Conservation (phyloP, 768 basidiomycete genomes). For the Pulveroboletus frians region DNA sequence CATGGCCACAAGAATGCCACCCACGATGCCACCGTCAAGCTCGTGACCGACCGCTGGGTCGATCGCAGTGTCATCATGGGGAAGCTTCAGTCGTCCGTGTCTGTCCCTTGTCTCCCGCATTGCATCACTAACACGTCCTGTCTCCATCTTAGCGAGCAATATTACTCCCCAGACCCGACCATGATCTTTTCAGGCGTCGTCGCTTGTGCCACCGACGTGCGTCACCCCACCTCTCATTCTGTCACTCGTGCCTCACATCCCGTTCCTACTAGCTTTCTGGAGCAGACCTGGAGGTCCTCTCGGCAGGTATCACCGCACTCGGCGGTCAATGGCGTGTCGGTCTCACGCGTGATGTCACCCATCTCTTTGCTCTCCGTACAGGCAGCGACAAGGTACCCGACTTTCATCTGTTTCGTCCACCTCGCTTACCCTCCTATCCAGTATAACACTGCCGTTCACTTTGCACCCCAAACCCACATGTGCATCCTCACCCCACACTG, state of each 20-base stretch:
- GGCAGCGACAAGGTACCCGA: slow-evolving; percentile 40
- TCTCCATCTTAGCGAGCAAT: slow-evolving; percentile 40
- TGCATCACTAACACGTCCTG: background rate
- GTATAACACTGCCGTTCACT: slow-evolving; percentile 50
- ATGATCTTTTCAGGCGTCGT: slow-evolving; percentile 82
- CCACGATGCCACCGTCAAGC: slow-evolving; percentile 34
- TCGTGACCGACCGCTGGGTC: slow-evolving; percentile 56
- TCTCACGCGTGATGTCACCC: slow-evolving; percentile 82
- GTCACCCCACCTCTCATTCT: slow-evolving; percentile 9
- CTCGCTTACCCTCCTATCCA: slow-evolving; percentile 9
- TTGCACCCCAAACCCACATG: slow-evolving; percentile 52
- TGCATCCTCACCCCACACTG: slow-evolving; percentile 83
- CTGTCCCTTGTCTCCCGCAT: too few species aligned
- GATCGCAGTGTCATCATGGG: too few species aligned
- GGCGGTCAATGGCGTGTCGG: slow-evolving; percentile 79
- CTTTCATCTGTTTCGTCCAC: background rate
- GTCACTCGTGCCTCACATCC: background rate
- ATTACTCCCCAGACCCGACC: slow-evolving; percentile 71
- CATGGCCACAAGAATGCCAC: slow-evolving; percentile 35
- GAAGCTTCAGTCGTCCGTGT: too few species aligned
- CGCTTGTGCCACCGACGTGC: slow-evolving; percentile 64
- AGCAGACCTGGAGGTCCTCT: slow-evolving; percentile 67
- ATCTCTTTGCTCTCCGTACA: slow-evolving; percentile 61
- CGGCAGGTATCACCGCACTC: slow-evolving; percentile 63
- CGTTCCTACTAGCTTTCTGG: slow-evolving; percentile 58